Conservation (phyloP, 2,329 filamentous ascomycete genomes). For the Alternaria sp. region DNA sequence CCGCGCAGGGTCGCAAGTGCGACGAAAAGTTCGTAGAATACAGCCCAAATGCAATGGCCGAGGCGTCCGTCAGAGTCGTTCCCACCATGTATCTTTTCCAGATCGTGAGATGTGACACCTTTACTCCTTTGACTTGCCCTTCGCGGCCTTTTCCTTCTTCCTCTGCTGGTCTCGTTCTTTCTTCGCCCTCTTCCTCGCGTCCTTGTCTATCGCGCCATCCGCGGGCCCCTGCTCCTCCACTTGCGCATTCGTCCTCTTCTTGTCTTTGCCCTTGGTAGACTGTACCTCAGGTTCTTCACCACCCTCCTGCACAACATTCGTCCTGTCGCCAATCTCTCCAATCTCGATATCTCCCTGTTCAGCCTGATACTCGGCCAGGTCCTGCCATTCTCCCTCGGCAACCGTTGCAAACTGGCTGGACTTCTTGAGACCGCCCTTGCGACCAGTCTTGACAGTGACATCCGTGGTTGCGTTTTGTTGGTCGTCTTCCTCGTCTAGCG, state of each 20-base stretch:
- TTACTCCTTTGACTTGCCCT: slow-evolving; percentile 29
- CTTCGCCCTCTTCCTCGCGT: slow-evolving; percentile 62
- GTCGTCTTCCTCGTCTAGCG: slow-evolving; percentile 49
- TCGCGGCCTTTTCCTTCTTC: slow-evolving; percentile 45
- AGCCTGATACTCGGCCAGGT: slow-evolving; percentile 53
- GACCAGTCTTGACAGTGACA: neutral
- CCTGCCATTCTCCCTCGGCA: slow-evolving; percentile 47
- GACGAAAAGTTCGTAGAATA: slow-evolving; percentile 3
- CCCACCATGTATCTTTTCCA: neutral
- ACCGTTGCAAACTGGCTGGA: slow-evolving; percentile 12
- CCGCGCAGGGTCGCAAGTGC: neutral
- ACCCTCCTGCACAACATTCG: slow-evolving; percentile 37
- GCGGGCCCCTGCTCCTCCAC: slow-evolving; percentile 3
- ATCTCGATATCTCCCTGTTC: slow-evolving; percentile 49
- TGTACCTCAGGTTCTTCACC: slow-evolving; percentile 37
- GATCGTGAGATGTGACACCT: slow-evolving; percentile 2
- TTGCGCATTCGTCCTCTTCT: slow-evolving; percentile 40
- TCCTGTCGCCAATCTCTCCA: slow-evolving; percentile 49
- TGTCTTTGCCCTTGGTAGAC: slow-evolving; percentile 26
- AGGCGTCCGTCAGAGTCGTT: neutral
- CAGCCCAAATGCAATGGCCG: slow-evolving; percentile 1
- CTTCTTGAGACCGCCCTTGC: slow-evolving; percentile 10
- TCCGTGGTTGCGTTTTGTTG: neutral
- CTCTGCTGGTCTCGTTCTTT: slow-evolving; percentile 59
- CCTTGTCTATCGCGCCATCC: slow-evolving; percentile 52